Evolutionary conservation across 1,284 basidiomycete genomes (phyloP).

Genomic region (Singerocomus inundabilis): DNA sequence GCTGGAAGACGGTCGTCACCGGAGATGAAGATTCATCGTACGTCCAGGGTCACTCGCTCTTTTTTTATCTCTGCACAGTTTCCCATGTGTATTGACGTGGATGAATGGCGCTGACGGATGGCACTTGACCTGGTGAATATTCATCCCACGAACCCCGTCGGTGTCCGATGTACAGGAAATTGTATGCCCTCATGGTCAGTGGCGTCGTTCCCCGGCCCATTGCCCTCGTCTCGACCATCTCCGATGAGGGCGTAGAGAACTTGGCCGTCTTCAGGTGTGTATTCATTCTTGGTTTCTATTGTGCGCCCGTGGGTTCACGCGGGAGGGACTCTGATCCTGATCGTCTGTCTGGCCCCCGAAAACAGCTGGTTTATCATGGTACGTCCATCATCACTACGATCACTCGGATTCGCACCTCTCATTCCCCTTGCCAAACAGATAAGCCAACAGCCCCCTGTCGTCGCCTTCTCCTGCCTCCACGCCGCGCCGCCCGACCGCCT

Average conservation of each 20-base stretch:
- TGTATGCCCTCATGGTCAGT: slow-evolving; percentile 52
- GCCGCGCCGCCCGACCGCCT: slow-evolving; percentile 7
- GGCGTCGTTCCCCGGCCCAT: slow-evolving; percentile 66
- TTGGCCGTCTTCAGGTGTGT: slow-evolving; percentile 53
- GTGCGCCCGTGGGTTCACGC: neutral
- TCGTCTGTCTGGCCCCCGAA: too few species aligned
- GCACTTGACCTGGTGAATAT: too few species aligned
- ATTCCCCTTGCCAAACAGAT: too few species aligned
- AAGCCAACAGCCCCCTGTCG: slow-evolving; percentile 35
- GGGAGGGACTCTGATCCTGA: too few species aligned
- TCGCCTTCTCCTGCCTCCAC: slow-evolving; percentile 42
- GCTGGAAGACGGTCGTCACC: slow-evolving; percentile 55
- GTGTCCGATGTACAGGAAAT: too few species aligned
- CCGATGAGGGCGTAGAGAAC: slow-evolving; percentile 50
- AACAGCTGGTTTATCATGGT: slow-evolving; percentile 47
- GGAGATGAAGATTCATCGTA: slow-evolving; percentile 47
- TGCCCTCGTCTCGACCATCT: slow-evolving; percentile 62
- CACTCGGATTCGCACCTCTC: too few species aligned
- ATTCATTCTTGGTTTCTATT: neutral
- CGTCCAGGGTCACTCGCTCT: too few species aligned
- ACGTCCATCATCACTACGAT: too few species aligned
- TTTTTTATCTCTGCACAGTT: too few species aligned
- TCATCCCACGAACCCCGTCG: too few species aligned
- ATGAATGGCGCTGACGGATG: too few species aligned
- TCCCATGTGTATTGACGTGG: too few species aligned